These are phyloP conservation scores for Talaromyces islandicus DNA, from an alignment of 2,329 filamentous ascomycete genomes.

Conservation along the genomic window DNA sequence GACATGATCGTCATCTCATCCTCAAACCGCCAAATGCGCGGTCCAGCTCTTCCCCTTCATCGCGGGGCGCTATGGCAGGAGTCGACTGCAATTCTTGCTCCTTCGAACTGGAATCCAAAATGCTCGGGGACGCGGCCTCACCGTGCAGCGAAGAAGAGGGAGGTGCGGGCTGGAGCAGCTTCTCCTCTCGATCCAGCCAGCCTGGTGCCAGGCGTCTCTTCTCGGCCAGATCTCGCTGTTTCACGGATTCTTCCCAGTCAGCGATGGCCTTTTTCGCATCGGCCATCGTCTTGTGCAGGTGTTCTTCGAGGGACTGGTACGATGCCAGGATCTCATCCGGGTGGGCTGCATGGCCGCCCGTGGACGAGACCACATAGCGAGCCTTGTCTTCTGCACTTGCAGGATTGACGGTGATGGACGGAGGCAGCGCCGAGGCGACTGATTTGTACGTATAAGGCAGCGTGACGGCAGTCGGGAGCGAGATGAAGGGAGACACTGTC, in stretches of 20 bases:
- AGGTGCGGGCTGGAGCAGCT: constrained; percentile 50
- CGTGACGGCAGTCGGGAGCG: constrained; percentile 80
- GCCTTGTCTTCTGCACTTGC: constrained; percentile 43
- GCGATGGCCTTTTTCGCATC: constrained; percentile 62
- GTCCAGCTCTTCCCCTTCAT: constrained; percentile 49
- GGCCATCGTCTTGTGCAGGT: constrained; percentile 63
- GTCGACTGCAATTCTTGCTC: constrained; percentile 27
- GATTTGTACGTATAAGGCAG: constrained; percentile 93
- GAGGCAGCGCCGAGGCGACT: constrained; percentile 79
- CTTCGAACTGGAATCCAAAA: constrained; percentile 32
- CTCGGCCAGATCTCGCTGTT: constrained; percentile 55
- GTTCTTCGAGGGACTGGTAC: constrained; percentile 69
- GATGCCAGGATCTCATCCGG: constrained; percentile 79
- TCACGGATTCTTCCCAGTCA: constrained; percentile 62
- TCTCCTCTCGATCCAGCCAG: constrained; percentile 58
- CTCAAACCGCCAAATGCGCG: constrained; percentile 46
- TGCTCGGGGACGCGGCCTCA: constrained; percentile 15
- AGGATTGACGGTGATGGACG: constrained; percentile 55
- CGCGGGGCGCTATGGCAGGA: constrained; percentile 35
- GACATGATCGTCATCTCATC: constrained; percentile 31
- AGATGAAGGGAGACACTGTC: constrained; percentile 90
- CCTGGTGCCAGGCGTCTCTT: constrained; percentile 59
- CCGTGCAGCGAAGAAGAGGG: constrained; percentile 8
- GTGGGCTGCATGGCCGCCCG: constrained; percentile 74
- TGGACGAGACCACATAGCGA: constrained; percentile 72